Evolutionary conservation across 108 stramenopile species (phyloP), one percentile per base, ranked within the genome.

Genomic region (Phaeodactylum tricornutum): DNA sequence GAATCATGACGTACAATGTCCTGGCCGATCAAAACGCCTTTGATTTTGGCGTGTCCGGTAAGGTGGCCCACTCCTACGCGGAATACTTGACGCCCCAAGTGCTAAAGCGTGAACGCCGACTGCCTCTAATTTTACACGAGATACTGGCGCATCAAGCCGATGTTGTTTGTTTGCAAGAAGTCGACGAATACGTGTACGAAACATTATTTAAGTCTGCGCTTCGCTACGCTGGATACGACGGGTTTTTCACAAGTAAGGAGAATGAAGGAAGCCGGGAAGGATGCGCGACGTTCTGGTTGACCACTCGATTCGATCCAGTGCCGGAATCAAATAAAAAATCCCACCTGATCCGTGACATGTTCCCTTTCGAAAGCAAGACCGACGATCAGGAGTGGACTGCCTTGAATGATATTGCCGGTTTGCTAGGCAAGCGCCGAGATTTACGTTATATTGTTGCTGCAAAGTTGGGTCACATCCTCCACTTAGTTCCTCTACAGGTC

Each of bases 161-260:
- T 41, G 45, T 87, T 30, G 55, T 87, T 36, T 81, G 81, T 47
- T 50, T 87, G 17, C 85, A 87, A 61, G 85, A 87, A 43, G 85
- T 87, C n/a, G 81, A 87, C 54, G 36, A 49, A 16, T 49, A 56
- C 15, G 47, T 75, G 0, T 68, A 34, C 44, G 44, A 61, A 8
- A 37, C 33, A 4, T 44, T 57, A 12, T 48, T 75, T 20, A 29
- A 59, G 30, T 64, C 67, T 4, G 55, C 55, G 22, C 21, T 75
- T 2, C 6, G 24, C 11, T n/a, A 53, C 22, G 40, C 28, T 20
- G 59, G 64, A 1, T 74, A 69, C 21, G 44, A 64, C 31, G 72
- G 67, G 15, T 74, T 64, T 41, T 74, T 62, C 47, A 47, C 59
- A 12, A 64, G 57, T 33, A 64, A 51, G 32, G 27, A 20, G 1